Conservation (phyloP, 2,329 filamentous ascomycete genomes). For the Knufia petricola region DNA sequence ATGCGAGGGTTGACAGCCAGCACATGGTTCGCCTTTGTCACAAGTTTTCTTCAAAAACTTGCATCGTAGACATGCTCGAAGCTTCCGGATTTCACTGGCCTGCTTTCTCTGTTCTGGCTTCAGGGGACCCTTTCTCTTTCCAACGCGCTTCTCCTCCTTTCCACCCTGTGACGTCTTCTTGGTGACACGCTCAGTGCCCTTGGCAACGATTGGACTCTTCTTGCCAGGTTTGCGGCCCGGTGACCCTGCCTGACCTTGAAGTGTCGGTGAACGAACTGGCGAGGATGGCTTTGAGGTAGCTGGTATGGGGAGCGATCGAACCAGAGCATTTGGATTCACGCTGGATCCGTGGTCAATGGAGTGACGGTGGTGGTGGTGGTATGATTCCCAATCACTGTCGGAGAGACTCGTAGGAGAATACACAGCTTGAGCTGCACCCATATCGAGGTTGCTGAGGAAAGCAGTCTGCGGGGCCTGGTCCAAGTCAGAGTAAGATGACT, state of each 20-base stretch:
- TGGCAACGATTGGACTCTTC: constrained; percentile 68
- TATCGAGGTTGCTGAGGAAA: constrained; percentile 71
- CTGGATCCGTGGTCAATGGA: constrained; percentile 35
- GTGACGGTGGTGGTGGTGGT: constrained; percentile 31
- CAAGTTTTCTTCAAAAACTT: constrained; percentile 99
- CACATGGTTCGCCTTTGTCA: constrained; percentile 93
- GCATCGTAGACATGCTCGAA: constrained; percentile 86
- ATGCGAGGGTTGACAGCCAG: constrained; percentile 89
- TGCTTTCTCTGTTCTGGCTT: constrained; percentile 91
- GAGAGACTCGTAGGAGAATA: constrained; percentile 76
- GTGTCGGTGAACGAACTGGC: constrained; percentile 52
- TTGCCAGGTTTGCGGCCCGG: constrained; percentile 57
- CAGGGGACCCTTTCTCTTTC: constrained; percentile 78
- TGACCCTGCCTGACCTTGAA: constrained; percentile 50
- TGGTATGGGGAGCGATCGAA: constrained; percentile 53
- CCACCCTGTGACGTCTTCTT: constrained; percentile 62
- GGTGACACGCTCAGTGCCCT: constrained; percentile 74
- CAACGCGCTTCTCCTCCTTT: constrained; percentile 89
- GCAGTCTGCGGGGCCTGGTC: constrained; percentile 49
- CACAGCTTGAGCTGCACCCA: constrained; percentile 64
- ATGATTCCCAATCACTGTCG: constrained; percentile 50
- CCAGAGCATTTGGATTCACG: constrained; percentile 59
- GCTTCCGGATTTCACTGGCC: constrained; percentile 90
- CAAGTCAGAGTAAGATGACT: constrained; percentile 69
- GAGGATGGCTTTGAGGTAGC: constrained; percentile 43